Evolutionary conservation across 140 eudicot genomes (phyloP).

Genomic region (Oenanthe javanica): DNA sequence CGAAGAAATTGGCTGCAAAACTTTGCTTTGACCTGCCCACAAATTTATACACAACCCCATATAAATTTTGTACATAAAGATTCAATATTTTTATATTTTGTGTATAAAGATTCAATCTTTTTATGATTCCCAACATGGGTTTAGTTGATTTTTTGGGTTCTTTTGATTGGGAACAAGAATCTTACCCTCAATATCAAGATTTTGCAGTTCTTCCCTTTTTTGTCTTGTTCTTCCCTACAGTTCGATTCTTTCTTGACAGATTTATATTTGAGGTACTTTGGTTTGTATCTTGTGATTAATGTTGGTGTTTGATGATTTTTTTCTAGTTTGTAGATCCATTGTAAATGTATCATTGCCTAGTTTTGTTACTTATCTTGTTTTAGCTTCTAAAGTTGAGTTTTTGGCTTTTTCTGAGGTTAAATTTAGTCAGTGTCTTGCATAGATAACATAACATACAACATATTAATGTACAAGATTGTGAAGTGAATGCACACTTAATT

Average conservation of each 20-base stretch:
- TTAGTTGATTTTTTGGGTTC: conserved; percentile 25
- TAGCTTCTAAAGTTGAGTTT: neutral
- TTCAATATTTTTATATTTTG: conserved; percentile 5
- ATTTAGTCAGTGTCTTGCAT: neutral
- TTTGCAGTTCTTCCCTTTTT: conserved; percentile 55
- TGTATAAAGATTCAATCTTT: neutral
- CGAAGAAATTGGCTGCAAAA: neutral
- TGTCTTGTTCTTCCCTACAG: conserved; percentile 69
- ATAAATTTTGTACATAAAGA: neutral
- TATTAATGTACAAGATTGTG: neutral
- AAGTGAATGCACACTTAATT: neutral
- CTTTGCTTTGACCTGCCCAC: neutral
- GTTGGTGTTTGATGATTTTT: neutral
- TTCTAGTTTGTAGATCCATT: conserved; percentile 10
- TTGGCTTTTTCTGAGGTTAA: neutral
- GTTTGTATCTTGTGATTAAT: neutral
- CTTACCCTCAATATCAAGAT: conserved; percentile 59
- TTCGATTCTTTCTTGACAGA: conserved; percentile 77
- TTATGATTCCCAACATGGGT: conserved; percentile 32
- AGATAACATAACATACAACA: too few species aligned
- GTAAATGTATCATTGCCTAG: neutral
- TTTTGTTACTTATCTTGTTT: neutral
- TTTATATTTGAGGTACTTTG: conserved; percentile 62
- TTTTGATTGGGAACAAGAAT: conserved; percentile 68
- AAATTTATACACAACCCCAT: neutral